A percentile compares a stretch with the other conserved stretches of the same genome.
Evolutionary conservation across 371 early-diverging fungal species (phyloP).

Genomic region (Mortierella sp.): DNA sequence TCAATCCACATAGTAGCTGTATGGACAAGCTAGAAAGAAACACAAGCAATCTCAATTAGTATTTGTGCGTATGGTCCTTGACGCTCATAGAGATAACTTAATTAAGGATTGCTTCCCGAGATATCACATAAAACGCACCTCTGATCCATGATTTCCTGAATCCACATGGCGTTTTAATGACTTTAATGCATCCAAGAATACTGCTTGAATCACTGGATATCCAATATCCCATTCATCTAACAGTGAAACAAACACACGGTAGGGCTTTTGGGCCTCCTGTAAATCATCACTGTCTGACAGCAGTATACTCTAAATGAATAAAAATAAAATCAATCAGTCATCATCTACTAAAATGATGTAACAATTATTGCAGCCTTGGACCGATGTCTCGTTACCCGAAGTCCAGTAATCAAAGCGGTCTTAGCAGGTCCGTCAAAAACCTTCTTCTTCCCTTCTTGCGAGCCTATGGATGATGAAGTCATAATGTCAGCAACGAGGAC

Average conservation of each 20-base stretch:
- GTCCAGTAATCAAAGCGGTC: conserved; percentile 50
- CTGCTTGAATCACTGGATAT: conserved; percentile 75
- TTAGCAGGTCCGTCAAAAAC: conserved; percentile 64
- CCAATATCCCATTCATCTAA: conserved; percentile 91
- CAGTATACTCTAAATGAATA: conserved; percentile 61
- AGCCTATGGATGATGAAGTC: conserved; percentile 1
- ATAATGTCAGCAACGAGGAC: conserved; percentile 5
- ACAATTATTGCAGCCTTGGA: neutral
- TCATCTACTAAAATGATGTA: neutral
- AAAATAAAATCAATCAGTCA: neutral
- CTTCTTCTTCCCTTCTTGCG: conserved; percentile 53
- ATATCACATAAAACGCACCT: conserved; percentile 52
- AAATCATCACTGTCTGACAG: conserved; percentile 59
- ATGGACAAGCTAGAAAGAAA: conserved; percentile 68
- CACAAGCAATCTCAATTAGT: neutral
- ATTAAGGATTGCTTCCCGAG: no score
- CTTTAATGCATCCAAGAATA: conserved; percentile 78
- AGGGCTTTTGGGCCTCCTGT: conserved; percentile 75
- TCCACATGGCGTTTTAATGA: conserved; percentile 71
- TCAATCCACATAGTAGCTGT: conserved; percentile 91
- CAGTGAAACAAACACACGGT: conserved; percentile 85
- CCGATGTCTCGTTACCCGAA: conserved; percentile 40
- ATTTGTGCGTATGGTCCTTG: no score
- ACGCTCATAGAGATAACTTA: no score
- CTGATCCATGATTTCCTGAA: conserved; percentile 54